Evolutionary conservation across 164 flowering plant species (phyloP).

Genomic region (Berberis thunbergii): DNA sequence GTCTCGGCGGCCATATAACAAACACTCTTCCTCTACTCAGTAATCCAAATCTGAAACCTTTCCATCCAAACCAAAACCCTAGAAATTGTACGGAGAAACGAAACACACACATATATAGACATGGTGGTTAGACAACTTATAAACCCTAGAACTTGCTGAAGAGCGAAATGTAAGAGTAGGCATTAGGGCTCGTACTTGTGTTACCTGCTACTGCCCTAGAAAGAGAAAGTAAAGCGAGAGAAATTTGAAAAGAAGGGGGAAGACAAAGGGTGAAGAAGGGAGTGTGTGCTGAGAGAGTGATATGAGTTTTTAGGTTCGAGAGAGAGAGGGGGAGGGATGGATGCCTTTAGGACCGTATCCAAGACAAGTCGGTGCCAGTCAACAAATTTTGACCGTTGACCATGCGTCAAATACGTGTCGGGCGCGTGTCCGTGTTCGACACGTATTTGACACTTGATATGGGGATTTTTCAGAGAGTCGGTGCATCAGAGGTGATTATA

Average conservation of each 20-base stretch:
- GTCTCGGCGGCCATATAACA: conserved; percentile 78
- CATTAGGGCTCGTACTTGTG: background rate
- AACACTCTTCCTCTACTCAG: background rate
- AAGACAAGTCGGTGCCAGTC: no score
- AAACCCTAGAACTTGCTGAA: background rate
- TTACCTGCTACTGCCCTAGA: background rate
- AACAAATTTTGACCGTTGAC: no score
- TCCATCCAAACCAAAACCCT: conserved; percentile 1
- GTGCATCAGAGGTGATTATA: no score
- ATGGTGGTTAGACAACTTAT: background rate
- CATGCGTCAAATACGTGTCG: no score
- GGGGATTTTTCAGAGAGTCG: no score
- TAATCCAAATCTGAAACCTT: no score
- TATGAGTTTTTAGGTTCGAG: conserved; percentile 6
- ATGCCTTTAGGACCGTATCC: background rate
- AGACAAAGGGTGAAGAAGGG: background rate
- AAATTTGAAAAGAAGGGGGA: conserved; percentile 8
- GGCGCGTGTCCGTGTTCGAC: no score
- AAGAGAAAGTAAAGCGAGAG: background rate
- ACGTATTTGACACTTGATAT: no score
- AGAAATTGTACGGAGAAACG: background rate
- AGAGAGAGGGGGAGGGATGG: background rate
- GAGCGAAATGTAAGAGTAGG: background rate
- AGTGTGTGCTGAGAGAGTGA: background rate
- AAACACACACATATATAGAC: background rate